phyloP scores from a whole-genome alignment of 306 rosid genomes.

The Myrica gale region DNA sequence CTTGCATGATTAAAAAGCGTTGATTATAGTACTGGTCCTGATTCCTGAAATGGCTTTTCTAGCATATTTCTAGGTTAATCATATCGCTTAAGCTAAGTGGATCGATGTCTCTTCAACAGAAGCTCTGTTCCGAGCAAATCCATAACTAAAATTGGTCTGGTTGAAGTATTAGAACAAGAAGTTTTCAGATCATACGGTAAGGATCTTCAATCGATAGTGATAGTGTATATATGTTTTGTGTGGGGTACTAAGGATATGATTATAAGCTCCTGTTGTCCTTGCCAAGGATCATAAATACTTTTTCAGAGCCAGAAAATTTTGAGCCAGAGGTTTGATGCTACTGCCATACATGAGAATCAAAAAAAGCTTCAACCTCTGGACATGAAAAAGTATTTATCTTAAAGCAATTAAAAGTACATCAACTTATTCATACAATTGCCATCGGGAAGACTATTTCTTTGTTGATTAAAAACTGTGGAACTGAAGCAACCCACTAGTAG shows the following conservation, averaged over 20 bases:
- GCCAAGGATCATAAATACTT: slow-evolving; percentile 12
- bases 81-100: no score
- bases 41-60: background rate
- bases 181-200: no score
- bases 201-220: background rate
- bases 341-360: no score
- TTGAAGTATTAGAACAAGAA: no score
- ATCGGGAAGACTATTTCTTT: no score
- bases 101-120: background rate
- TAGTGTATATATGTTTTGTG: background rate
- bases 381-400: no score
- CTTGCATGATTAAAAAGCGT: slow-evolving; percentile 5
- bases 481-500: no score
- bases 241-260: background rate
- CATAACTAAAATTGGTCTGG: background rate
- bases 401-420: no score
- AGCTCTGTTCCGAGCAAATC: slow-evolving; percentile 14
- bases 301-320: slow-evolving; percentile 7
- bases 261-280: background rate
- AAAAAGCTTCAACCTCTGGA: no score
- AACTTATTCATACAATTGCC: no score
- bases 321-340: background rate
- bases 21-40: slow-evolving; percentile 3
- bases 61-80: no score
- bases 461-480: no score